Evolutionary conservation across 371 early-diverging fungal genomes (phyloP).

Genomic region (Mucor mucedo): DNA sequence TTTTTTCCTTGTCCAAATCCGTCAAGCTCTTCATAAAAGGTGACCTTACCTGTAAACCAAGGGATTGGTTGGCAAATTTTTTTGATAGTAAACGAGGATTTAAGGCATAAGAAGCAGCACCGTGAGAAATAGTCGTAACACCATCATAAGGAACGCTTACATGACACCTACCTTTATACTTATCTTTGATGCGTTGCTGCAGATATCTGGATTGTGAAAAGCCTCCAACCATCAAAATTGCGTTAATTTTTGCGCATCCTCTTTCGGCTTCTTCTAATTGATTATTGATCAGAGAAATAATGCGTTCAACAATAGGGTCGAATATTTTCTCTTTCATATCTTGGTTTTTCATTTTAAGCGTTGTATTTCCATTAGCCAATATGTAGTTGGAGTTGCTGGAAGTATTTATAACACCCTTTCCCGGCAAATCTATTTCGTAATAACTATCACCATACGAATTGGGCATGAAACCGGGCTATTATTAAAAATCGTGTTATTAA

Average conservation of each 20-base stretch:
- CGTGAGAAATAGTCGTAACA: conserved; percentile 31
- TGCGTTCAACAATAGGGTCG: background rate
- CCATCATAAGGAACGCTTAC: conserved; percentile 32
- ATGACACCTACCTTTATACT: conserved; percentile 10
- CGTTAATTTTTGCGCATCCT: background rate
- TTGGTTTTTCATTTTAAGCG: background rate
- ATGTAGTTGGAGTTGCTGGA: no score
- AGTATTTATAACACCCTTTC: no score
- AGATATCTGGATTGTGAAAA: conserved; percentile 12
- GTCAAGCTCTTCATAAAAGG: background rate
- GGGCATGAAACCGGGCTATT: no score
- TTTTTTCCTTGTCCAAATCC: background rate
- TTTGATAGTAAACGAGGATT: conserved; percentile 26
- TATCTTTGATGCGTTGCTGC: conserved; percentile 6
- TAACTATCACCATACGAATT: no score
- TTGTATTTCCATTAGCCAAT: background rate
- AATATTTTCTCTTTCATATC: background rate
- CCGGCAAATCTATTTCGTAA: no score
- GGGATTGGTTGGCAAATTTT: conserved; percentile 30
- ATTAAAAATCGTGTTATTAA: no score
- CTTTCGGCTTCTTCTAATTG: conserved; percentile 28
- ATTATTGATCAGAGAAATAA: background rate
- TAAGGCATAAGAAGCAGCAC: conserved; percentile 43
- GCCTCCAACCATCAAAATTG: background rate
- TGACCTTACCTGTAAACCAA: background rate